Conservation (phyloP, 2,329 filamentous ascomycete genomes). For the Alternaria sp. region DNA sequence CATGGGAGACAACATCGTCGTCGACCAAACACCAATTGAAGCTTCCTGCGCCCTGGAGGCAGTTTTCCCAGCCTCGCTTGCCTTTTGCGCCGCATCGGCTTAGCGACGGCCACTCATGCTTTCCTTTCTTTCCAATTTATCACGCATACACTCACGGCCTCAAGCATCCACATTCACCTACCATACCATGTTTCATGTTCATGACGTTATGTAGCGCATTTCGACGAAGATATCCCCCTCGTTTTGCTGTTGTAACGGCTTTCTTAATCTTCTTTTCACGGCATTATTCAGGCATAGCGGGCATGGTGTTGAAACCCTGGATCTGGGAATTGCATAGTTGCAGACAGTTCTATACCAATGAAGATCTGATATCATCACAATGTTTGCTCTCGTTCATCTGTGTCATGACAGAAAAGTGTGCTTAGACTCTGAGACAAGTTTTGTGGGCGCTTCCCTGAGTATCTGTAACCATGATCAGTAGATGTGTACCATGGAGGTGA, state of each 20-base stretch:
- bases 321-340: background rate
- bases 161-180: background rate
- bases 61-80: background rate
- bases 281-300: background rate
- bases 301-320: background rate
- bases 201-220: conserved; percentile 10
- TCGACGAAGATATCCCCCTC: conserved; percentile 3
- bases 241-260: background rate
- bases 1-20: background rate
- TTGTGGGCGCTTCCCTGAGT: background rate
- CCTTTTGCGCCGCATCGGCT: conserved; percentile 2
- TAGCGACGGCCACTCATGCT: background rate
- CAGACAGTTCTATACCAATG: background rate
- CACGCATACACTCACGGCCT: conserved; percentile 1
- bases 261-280: background rate
- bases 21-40: background rate
- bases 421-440: background rate
- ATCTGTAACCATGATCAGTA: background rate
- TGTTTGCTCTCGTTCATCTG: background rate
- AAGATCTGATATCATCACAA: background rate
- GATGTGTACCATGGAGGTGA: background rate
- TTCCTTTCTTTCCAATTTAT: background rate
- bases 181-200: conserved; percentile 4
- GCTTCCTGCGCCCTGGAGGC: conserved; percentile 2
- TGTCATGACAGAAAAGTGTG: background rate